Evolutionary conservation across 495 filamentous ascomycete species (phyloP).

Genomic region (Annulohypoxylon nitens): DNA sequence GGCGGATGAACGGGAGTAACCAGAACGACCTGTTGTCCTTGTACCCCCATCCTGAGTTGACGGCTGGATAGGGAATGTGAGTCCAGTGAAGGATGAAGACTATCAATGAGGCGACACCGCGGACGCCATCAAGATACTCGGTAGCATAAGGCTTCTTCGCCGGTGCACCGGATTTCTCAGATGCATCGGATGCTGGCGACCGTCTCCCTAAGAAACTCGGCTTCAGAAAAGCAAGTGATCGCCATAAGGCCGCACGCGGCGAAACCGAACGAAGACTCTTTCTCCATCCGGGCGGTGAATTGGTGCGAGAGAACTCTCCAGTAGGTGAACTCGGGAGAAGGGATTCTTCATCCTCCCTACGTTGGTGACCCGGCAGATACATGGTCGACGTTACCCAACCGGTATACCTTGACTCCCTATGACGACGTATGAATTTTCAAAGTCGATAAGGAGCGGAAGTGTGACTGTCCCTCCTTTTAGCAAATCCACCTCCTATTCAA

Average conservation of each 20-base stretch:
- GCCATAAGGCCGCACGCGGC: conserved; percentile 29
- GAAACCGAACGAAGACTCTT: conserved; percentile 26
- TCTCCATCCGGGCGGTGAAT: conserved; percentile 16
- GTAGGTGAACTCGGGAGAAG: conserved; percentile 39
- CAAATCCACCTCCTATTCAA: conserved; percentile 10
- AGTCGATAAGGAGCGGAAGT: conserved; percentile 14
- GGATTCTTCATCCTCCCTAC: conserved; percentile 45
- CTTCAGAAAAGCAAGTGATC: conserved; percentile 38
- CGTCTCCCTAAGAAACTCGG: conserved; percentile 44
- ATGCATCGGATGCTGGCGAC: conserved; percentile 22
- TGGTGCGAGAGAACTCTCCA: conserved; percentile 26
- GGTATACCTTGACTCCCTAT: conserved; percentile 11
- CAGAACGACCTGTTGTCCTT: conserved; percentile 52
- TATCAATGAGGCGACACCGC: conserved; percentile 63
- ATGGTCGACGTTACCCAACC: conserved; percentile 38
- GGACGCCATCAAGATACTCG: conserved; percentile 63
- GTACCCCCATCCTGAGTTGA: conserved; percentile 61
- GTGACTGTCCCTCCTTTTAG: conserved; percentile 35
- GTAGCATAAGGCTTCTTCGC: conserved; percentile 51
- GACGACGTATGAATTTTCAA: conserved; percentile 11
- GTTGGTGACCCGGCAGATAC: conserved; percentile 30
- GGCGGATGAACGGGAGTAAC: conserved; percentile 72
- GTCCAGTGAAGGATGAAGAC: conserved; percentile 63
- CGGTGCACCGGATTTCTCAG: conserved; percentile 27
- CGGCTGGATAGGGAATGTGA: conserved; percentile 53